These are phyloP conservation scores for Heimioporus retisporus DNA, from an alignment of 1,284 basidiomycete species.

Conservation along the genomic window DNA sequence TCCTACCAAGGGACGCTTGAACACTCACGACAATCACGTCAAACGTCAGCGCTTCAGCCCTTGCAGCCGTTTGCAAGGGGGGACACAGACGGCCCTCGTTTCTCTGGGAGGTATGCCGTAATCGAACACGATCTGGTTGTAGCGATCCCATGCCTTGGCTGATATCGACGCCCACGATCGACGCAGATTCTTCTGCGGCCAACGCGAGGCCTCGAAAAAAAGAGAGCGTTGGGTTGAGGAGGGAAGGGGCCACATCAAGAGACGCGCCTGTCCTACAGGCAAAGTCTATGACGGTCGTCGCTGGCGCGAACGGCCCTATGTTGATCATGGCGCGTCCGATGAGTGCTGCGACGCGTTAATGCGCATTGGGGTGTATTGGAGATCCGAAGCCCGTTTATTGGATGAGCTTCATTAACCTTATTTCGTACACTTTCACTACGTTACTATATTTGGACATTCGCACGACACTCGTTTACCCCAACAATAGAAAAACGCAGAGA, in stretches of 20 bases:
- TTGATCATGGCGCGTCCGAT: slow-evolving; percentile 54
- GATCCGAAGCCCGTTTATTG: too few relatives aligned
- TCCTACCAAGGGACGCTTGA: neutral
- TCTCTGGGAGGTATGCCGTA: slow-evolving; percentile 68
- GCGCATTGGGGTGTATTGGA: slow-evolving; percentile 26
- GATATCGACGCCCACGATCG: slow-evolving; percentile 77
- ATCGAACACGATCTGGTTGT: slow-evolving; percentile 63
- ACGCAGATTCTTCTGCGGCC: slow-evolving; percentile 59
- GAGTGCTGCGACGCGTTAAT: slow-evolving; percentile 39
- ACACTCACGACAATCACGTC: slow-evolving; percentile 68
- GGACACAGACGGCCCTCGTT: slow-evolving; percentile 65
- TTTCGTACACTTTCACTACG: too few relatives aligned
- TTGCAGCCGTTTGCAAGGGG: slow-evolving; percentile 55
- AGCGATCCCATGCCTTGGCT: slow-evolving; percentile 70
- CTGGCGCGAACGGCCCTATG: slow-evolving; percentile 65
- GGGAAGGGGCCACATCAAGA: neutral
- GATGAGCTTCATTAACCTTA: too few relatives aligned
- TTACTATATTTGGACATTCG: too few relatives aligned
- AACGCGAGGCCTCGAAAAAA: slow-evolving; percentile 58
- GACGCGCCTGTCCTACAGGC: slow-evolving; percentile 74
- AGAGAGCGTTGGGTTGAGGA: neutral
- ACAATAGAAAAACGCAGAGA: too few relatives aligned
- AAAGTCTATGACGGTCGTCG: slow-evolving; percentile 72
- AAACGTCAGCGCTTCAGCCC: slow-evolving; percentile 54
- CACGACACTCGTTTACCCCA: too few relatives aligned